A percentile compares a stretch with the other conserved stretches of the same genome.
Evolutionary conservation across 805 yeast species (phyloP).

Genomic region (Barnettozyma botsteinii): DNA sequence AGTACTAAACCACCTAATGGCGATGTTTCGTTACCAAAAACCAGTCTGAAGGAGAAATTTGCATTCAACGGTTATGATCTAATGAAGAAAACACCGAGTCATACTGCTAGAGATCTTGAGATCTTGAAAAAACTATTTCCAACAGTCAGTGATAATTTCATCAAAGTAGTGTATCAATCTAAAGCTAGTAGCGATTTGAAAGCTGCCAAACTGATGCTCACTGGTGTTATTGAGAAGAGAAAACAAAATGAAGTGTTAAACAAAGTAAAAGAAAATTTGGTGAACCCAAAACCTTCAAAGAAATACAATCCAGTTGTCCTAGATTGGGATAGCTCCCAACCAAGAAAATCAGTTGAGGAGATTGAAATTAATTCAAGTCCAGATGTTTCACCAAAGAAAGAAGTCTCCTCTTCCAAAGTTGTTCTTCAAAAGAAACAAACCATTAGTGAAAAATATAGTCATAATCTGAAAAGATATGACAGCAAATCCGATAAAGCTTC

Average conservation of each 20-base stretch:
- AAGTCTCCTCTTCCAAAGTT: slow-evolving; percentile 29
- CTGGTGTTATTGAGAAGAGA: slow-evolving; percentile 27
- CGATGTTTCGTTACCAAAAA: slow-evolving; percentile 1
- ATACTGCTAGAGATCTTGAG: slow-evolving; percentile 19
- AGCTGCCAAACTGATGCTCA: slow-evolving; percentile 29
- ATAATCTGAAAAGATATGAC: slow-evolving; percentile 10
- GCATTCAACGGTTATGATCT: slow-evolving; percentile 32
- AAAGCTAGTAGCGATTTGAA: slow-evolving; percentile 31
- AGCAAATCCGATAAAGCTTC: neutral
- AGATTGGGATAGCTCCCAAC: neutral
- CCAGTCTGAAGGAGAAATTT: slow-evolving; percentile 35
- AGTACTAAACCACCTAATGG: slow-evolving; percentile 14
- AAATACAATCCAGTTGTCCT: too few relatives aligned
- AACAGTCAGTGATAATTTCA: slow-evolving; percentile 28
- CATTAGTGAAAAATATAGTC: slow-evolving; percentile 31
- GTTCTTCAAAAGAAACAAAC: slow-evolving; percentile 32
- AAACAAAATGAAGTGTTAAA: slow-evolving; percentile 18
- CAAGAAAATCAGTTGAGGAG: slow-evolving; percentile 2
- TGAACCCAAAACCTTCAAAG: too few relatives aligned
- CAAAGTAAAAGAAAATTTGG: slow-evolving; percentile 3
- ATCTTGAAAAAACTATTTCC: slow-evolving; percentile 27
- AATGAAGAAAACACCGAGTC: slow-evolving; percentile 9
- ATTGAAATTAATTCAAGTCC: slow-evolving; percentile 25
- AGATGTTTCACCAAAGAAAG: slow-evolving; percentile 22
- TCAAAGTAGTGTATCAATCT: slow-evolving; percentile 34